Evolutionary conservation across 257 asterid species (phyloP), one percentile per base, ranked within the genome.

Genomic region (Nicotiana tomentosiformis): DNA sequence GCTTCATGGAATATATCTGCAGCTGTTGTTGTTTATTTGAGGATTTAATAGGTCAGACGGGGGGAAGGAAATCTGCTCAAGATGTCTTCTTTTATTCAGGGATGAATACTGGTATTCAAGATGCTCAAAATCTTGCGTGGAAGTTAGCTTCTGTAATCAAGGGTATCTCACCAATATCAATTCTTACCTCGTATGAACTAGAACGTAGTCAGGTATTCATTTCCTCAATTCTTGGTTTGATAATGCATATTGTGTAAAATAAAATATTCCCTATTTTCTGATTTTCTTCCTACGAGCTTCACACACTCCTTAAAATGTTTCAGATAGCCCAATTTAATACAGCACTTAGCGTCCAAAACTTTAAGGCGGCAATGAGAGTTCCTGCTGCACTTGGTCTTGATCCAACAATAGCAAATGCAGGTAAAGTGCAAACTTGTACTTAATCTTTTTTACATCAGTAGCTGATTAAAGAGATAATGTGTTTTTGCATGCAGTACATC

Each of bases 81-180:
- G 65, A 60, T 51, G 10, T 69, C 30, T 77, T 3, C 55, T 33
- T 81, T 82, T 77, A 84, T 77, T 53, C 88, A 94, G 99, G 99
- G 82, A 96, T 96, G 99, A 96, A 96, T 84, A 96, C 98, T 30
- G 99, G 99, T 69, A 92, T 96, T 88, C 99, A 96, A 89, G 99
- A 96, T 88, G 97, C 92, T 81, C 99, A 96, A 85, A 96, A 96
- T 85, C 97, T 96, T 86, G 98, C 99, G 58, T 96, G 99, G 99
- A 96, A 96, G 86, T 89, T 96, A 88, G 97, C 96, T 84, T 88
- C 90, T 87, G 92, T 96, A 65, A 85, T 91, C 80, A 84, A 87
- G 82, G 98, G 97, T 84, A 88, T 90, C 46, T 61, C 95, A 16
- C 90, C 94, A 26, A 83, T 90, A 17, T 92, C 97, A 76, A 81